These are phyloP conservation scores for Hypsizygus ulmarius DNA, from an alignment of 1,284 basidiomycete species.

Conservation along the genomic window DNA sequence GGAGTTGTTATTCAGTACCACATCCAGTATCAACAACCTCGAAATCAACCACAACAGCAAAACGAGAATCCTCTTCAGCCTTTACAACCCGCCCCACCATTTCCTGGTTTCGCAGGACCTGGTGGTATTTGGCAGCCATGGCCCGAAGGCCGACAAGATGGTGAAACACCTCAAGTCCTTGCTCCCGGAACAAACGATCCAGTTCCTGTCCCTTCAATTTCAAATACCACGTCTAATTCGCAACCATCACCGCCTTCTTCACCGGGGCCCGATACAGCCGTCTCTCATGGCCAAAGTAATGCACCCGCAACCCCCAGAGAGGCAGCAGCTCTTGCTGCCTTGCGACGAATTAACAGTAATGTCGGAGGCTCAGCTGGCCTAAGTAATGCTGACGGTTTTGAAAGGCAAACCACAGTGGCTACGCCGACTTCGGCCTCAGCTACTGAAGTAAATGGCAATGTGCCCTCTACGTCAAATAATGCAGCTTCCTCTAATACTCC, in stretches of 20 bases:
- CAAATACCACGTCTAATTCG: neutral
- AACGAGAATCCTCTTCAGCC: slow-evolving; percentile 29
- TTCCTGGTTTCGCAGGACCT: slow-evolving; percentile 59
- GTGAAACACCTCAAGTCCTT: slow-evolving; percentile 7
- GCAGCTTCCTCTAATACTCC: slow-evolving; percentile 1
- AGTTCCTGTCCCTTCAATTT: neutral
- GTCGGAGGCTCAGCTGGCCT: slow-evolving; percentile 11
- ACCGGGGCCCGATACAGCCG: slow-evolving; percentile 1
- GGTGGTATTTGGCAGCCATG: slow-evolving; percentile 64
- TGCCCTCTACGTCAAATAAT: neutral
- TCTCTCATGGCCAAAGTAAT: slow-evolving; percentile 6
- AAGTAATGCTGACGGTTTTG: slow-evolving; percentile 10
- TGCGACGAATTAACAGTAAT: slow-evolving; percentile 32
- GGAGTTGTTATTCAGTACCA: slow-evolving; percentile 54
- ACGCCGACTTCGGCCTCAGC: neutral
- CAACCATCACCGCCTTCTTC: slow-evolving; percentile 4
- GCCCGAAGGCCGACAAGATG: slow-evolving; percentile 25
- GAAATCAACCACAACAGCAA: slow-evolving; percentile 27
- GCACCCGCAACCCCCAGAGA: slow-evolving; percentile 32
- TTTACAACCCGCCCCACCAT: slow-evolving; percentile 42
- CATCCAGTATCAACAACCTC: slow-evolving; percentile 47
- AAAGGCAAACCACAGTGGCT: slow-evolving; percentile 2
- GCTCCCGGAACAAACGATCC: neutral
- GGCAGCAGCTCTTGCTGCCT: slow-evolving; percentile 44
- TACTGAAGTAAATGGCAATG: neutral